Percentiles rank a stretch among this genome's conserved stretches.
These are phyloP conservation scores for Sugiyamaella qingdaonensis DNA, from an alignment of 805 yeast genomes.

Conservation along the genomic window DNA sequence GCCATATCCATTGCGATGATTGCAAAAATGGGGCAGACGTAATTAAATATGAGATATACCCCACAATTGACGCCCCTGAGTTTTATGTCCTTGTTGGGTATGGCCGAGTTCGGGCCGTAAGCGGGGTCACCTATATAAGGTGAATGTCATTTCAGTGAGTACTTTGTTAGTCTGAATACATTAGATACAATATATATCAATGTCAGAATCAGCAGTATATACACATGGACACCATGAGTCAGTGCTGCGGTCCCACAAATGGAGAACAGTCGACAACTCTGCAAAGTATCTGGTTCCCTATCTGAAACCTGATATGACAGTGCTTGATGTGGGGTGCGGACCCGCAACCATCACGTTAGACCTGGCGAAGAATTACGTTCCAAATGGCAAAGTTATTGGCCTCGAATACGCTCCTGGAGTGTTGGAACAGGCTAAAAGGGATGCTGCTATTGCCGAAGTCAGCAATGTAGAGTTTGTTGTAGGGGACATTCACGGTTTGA, in stretches of 20 bases:
- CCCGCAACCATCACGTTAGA: conserved; percentile 41
- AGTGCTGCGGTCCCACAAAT: conserved; percentile 30
- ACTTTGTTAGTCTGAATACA: too few species aligned
- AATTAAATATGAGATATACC: neutral
- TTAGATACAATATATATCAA: neutral
- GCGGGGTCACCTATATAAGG: neutral
- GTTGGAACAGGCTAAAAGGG: conserved; percentile 28
- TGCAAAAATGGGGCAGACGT: neutral
- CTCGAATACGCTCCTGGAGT: conserved; percentile 34
- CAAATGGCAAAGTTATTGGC: conserved; percentile 33
- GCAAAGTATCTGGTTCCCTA: conserved; percentile 29
- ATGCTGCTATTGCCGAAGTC: conserved; percentile 13
- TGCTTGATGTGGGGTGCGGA: conserved; percentile 43
- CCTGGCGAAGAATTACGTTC: conserved; percentile 32
- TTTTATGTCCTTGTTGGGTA: neutral
- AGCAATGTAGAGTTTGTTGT: conserved; percentile 26
- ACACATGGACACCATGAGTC: conserved; percentile 26
- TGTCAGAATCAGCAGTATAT: conserved; percentile 11
- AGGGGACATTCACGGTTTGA: conserved; percentile 34
- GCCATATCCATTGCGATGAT: conserved; percentile 52
- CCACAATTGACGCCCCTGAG: conserved; percentile 1
- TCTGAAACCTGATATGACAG: conserved; percentile 26
- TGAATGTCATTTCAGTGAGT: neutral
- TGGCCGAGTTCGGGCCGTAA: neutral
- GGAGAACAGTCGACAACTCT: conserved; percentile 36